Percentiles rank a stretch among this genome's conserved stretches.
Conservation (phyloP, 2,329 filamentous ascomycete genomes). For the Cercospora brassicicola region DNA sequence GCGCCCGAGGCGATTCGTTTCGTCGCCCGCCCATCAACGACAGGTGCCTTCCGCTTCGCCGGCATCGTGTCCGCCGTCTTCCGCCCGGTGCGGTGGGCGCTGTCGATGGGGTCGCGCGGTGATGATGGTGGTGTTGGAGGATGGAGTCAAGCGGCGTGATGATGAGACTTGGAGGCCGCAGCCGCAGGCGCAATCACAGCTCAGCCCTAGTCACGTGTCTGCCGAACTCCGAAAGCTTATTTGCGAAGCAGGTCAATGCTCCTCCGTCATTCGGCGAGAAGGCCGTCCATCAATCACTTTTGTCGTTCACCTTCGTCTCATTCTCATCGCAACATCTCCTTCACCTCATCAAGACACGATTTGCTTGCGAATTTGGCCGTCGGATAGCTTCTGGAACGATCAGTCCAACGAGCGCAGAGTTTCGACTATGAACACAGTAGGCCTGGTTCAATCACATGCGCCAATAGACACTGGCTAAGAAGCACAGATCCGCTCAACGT, state of each 20-base stretch:
- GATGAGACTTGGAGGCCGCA: conserved; percentile 1
- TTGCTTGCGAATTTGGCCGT: neutral
- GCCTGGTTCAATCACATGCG: neutral
- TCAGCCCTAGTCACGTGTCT: neutral
- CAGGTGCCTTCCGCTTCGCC: conserved; percentile 43
- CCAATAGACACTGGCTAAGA: neutral
- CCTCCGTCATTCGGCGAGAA: conserved; percentile 10
- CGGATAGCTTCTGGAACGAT: neutral
- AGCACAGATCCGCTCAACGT: conserved; percentile 33
- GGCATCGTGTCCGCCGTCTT: conserved; percentile 33
- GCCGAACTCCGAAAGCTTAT: conserved; percentile 10
- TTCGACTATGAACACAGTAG: conserved; percentile 7
- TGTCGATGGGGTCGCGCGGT: neutral
- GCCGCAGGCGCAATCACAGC: neutral
- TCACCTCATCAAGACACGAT: too few species aligned
- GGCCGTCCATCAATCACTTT: neutral
- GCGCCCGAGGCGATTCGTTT: conserved; percentile 45
- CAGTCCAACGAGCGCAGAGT: neutral
- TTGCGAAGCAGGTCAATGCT: neutral
- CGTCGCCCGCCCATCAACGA: conserved; percentile 35
- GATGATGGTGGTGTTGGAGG: neutral
- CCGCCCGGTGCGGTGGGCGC: neutral
- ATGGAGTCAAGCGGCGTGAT: neutral
- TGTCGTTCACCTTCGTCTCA: neutral
- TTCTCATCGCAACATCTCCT: neutral